Evolutionary conservation across 1,284 basidiomycete genomes (phyloP), one percentile per base, ranked within the genome.

Genomic region (Cryptococcus sp.): DNA sequence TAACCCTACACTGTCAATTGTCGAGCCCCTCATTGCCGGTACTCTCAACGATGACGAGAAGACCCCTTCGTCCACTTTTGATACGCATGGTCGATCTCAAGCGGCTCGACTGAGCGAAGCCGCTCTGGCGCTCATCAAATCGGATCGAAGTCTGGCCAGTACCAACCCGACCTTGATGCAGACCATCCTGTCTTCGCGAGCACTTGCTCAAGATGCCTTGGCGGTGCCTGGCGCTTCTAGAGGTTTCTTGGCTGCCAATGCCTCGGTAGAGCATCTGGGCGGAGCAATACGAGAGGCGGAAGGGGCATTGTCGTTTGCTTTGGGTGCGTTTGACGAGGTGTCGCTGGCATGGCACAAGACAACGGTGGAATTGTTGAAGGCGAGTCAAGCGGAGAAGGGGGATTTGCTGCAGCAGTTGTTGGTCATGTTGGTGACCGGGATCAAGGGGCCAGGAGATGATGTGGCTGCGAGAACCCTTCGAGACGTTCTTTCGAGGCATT

Each of bases 51-150:
- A 48, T n/a, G 45, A 37, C 9, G 43, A 43, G 19, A 33, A 28
- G 24, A 23, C 25, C 5, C 42, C 43, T 2, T 19, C 45, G 2
- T 25, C 51, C 3, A 45, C 57, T 4, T 76, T 72, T 45, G 81
- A 87, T 57, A 52, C 38, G 1, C 47, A 55, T 4, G 71, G 71
- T 5, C 54, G 66, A 24, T 68, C 69, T 0, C 45, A 77, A 3
- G 90, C 87, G 58, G 82, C 83, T 0, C 81, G 92, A 9, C 72
- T 79, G 1, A 77, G 82, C 11, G 70, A 76, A 36, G 83, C 83
- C 0, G 72, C 87, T 11, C 70, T 90, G 2, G 73, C 79, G 1
- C 66, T 83, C 26, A 75, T 90, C 28, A 65, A 76, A 1, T 75
- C 80, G 2, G 81, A 91, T 60, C 81, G 87, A 16, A 74, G 76